Evolutionary conservation across 257 asterid genomes (phyloP), one percentile per base, ranked within the genome.

Genomic region (Primulina tabacum): DNA sequence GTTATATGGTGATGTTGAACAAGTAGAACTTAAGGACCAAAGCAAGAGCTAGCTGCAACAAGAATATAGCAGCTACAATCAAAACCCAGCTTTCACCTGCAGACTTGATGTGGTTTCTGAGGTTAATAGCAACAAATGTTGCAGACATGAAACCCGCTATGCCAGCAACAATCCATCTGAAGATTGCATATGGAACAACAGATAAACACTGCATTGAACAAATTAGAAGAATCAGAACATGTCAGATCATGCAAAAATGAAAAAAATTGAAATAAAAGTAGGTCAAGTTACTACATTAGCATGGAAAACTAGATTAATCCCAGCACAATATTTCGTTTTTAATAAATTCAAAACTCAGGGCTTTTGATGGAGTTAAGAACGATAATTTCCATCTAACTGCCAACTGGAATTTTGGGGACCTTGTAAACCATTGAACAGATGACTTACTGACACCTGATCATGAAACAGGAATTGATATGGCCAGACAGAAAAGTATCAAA

Each of bases 91-190:
- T 86, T 76, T 94, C 99, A 28, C 99, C 99, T 7, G 97, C 96
- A n/a, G 99, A 94, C 60, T 72, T 79, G 7, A 94, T 89, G 84
- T 94, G 99, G 84, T 79, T 88, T 82, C 79, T 82, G 60, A 94
- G 96, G 80, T 94, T 94, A 72, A 91, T 86, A 40, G 96, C 92
- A 20, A 94, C 96, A 67, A 94, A 94, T 12, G 96, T 78, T 52
- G 99, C 99, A 33, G 99, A 93, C 94, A 87, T 86, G 77, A 90
- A 81, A 17, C 99, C 99, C 1, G 97, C 97, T 40, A 93, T 85
- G 63, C 95, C 99, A 21, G 97, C 92, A 9, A 90, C 64, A 63
- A 89, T 90, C 97, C 99, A 93, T 85, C 99, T 79, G 71, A 90
- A 88, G 71, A 89, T 90, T 62, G 87, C 96, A 55, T 76, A 80